Percentiles rank a stretch among this genome's conserved stretches.
Conservation (phyloP, 148 eudicot genomes). For the Cornus suecica region DNA sequence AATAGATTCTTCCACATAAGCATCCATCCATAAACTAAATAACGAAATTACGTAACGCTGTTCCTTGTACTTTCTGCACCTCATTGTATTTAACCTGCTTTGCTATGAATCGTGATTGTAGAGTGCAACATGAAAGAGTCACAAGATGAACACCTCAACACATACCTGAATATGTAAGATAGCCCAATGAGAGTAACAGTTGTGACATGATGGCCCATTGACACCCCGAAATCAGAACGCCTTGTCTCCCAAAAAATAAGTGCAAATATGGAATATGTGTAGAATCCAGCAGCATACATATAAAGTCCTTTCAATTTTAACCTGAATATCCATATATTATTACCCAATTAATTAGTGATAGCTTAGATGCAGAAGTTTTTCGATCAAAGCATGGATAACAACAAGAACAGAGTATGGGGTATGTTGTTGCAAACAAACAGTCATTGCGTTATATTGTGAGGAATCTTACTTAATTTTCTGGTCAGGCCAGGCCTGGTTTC, state of each 20-base stretch:
- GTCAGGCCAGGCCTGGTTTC: constrained; percentile 72
- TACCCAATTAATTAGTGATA: background rate
- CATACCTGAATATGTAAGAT: constrained; percentile 56
- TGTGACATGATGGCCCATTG: constrained; percentile 80
- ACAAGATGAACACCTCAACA: background rate
- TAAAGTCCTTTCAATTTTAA: constrained; percentile 63
- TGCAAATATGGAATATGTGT: constrained; percentile 72
- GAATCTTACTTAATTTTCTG: constrained; percentile 53
- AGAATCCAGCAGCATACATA: constrained; percentile 75
- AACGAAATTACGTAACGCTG: background rate
- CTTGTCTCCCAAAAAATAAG: constrained; percentile 78
- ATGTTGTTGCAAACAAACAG: background rate
- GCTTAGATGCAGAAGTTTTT: background rate
- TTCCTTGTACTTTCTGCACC: background rate
- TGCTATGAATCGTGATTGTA: too few relatives aligned
- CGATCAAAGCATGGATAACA: background rate
- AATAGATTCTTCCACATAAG: background rate
- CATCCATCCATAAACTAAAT: background rate
- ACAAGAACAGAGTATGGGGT: background rate
- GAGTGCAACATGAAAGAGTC: background rate
- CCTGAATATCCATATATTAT: constrained; percentile 29
- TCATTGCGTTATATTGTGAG: background rate
- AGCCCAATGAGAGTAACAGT: constrained; percentile 54
- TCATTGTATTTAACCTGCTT: background rate
- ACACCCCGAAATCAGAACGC: constrained; percentile 80